A percentile compares a stretch with the other conserved stretches of the same genome.
Conservation (phyloP, 352 stramenopile species). For the Sclerospora graminicola region DNA sequence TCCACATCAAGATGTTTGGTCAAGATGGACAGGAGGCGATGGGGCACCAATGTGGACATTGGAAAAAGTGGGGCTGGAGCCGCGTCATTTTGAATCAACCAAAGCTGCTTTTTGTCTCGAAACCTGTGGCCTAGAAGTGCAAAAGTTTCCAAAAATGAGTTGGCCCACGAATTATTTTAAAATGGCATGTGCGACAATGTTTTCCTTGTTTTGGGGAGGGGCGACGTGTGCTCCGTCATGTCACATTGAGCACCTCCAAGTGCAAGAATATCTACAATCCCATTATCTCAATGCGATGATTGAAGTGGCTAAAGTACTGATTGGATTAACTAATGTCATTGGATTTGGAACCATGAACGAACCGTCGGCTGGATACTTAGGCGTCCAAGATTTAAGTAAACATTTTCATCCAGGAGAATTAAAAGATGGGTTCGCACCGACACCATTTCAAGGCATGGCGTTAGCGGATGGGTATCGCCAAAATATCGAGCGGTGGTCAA, state of each 20-base stretch:
- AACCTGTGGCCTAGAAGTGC: constrained; percentile 27
- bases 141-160: constrained; percentile 83
- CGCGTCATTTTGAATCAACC: constrained; percentile 57
- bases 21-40: constrained; percentile 83
- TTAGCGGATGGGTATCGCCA: constrained; percentile 57
- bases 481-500: constrained; percentile 59
- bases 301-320: constrained; percentile 46
- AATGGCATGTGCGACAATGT: constrained; percentile 85
- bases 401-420: constrained; percentile 51
- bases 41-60: constrained; percentile 87
- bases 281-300: constrained; percentile 78
- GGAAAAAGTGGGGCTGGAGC: constrained; percentile 63
- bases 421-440: constrained; percentile 66
- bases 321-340: constrained; percentile 72
- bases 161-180: constrained; percentile 91
- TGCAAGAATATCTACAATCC: constrained; percentile 83
- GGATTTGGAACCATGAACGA: constrained; percentile 91
- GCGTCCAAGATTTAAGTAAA: constrained; percentile 40
- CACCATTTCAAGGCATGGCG: constrained; percentile 73
- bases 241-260: constrained; percentile 54
- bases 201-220: constrained; percentile 86
- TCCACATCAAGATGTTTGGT: constrained; percentile 89
- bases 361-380: constrained; percentile 67
- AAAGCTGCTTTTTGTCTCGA: constrained; percentile 71
- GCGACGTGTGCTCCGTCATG: constrained; percentile 56